Conservation (phyloP, 495 filamentous ascomycete species). For the Trichoderma gamsii region DNA sequence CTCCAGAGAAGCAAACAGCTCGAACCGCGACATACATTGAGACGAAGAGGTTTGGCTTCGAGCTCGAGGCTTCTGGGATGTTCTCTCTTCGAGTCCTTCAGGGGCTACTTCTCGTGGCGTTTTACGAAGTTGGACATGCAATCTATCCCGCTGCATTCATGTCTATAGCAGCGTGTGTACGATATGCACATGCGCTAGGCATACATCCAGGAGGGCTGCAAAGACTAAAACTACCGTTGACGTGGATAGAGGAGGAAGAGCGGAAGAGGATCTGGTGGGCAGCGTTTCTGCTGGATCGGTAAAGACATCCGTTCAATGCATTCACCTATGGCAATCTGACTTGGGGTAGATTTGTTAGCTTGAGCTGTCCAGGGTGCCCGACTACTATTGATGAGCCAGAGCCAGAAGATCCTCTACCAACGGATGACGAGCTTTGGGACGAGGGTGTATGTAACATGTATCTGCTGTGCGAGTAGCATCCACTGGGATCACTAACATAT, state of each 20-base stretch:
- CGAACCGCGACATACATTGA: not conserved
- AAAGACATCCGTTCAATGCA: not conserved
- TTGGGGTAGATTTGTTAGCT: not conserved
- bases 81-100: not conserved
- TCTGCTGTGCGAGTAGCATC: not conserved
- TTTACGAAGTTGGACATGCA: not conserved
- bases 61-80: not conserved
- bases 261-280: not conserved
- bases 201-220: not conserved
- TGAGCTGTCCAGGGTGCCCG: not conserved
- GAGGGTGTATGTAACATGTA: not conserved
- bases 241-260: not conserved
- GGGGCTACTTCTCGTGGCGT: not conserved
- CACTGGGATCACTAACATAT: not conserved
- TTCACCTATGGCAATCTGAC: not conserved
- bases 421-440: not conserved
- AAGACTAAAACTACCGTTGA: not conserved
- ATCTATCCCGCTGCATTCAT: not conserved
- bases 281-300: not conserved
- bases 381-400: not conserved
- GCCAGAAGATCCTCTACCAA: not conserved
- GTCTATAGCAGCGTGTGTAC: constrained; percentile 2
- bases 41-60: not conserved
- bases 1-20: not conserved
- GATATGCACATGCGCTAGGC: not conserved